Conservation (phyloP, 352 stramenopile genomes). For the Halophytophthora polymorphica region DNA sequence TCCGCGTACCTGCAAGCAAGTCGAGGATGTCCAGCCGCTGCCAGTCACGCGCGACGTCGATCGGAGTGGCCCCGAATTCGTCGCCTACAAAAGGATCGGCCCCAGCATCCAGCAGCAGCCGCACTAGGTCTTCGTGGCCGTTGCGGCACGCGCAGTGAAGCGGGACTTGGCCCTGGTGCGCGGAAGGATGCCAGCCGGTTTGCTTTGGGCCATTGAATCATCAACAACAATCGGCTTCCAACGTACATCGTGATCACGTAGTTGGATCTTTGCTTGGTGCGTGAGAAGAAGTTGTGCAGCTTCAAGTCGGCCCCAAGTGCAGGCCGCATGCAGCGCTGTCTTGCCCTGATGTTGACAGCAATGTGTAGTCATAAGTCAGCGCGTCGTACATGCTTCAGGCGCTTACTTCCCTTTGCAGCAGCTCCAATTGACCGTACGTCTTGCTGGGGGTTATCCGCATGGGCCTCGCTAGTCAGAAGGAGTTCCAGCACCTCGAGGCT, state of each 20-base stretch:
- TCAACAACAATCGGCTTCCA: background rate
- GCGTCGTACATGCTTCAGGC: background rate
- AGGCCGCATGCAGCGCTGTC: slow-evolving; percentile 47
- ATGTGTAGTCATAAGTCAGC: background rate
- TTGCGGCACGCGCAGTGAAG: slow-evolving; percentile 60
- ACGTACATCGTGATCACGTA: slow-evolving; percentile 40
- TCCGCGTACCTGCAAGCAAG: slow-evolving; percentile 35
- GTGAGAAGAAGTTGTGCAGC: slow-evolving; percentile 38
- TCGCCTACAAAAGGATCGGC: slow-evolving; percentile 43
- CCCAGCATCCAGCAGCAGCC: slow-evolving; percentile 26
- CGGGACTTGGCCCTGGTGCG: slow-evolving; percentile 39
- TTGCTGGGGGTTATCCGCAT: slow-evolving; percentile 36
- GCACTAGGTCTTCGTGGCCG: slow-evolving; percentile 46
- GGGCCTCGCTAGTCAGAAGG: slow-evolving; percentile 38
- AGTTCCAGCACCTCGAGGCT: slow-evolving; percentile 54
- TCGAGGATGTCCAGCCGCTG: slow-evolving; percentile 47
- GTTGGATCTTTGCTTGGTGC: slow-evolving; percentile 24
- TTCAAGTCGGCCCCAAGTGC: slow-evolving; percentile 49
- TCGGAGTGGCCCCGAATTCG: slow-evolving; percentile 40
- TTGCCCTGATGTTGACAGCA: slow-evolving; percentile 29
- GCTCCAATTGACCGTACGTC: slow-evolving; percentile 20
- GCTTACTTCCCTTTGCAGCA: background rate
- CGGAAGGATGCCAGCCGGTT: background rate
- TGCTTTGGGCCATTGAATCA: background rate
- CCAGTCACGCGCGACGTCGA: slow-evolving; percentile 61